Base-by-base conservation (phyloP, 345 rosid genomes). In the Cardamine chenopodiifolia region DNA sequence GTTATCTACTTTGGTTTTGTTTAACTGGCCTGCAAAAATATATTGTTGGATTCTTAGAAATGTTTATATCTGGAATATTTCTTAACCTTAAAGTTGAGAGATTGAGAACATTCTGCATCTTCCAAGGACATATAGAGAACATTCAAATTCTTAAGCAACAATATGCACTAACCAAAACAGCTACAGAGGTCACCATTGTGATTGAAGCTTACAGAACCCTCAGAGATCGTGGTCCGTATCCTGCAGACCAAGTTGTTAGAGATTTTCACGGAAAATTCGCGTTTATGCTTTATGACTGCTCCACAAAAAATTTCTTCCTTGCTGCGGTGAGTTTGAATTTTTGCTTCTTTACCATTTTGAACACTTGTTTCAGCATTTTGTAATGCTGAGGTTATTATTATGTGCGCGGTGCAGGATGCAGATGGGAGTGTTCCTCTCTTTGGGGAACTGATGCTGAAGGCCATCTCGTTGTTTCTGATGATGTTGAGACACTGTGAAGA, bases 151-250 rank as follows among this genome's bases (percentile, higher is more conserved):
- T 92, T 50, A 96, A 89, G 84, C 99, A 96, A 74, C 99, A 90
- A 68, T 96, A 96, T 79, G 99, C 97, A 62, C 78, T 96, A 23
- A 88, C 72, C 78, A 96, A 92, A 82, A 78, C 95, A 8, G 92
- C 97, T 29, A 92, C 92, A 15, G 99, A 92, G 82, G 99, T 84
- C 71, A 88, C 87, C 47, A 86, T 96, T 56, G 78, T 96, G 64
- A 86, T 92, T 17, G 99, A 96, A 82, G 96, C 99, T 17, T 96
- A 86, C 64, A 84, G 97, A 80, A 86, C 97, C 35, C 96, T 92
- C 23, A 86, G 98, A 70, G 99, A 96, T 66, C 89, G 99, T 57
- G 96, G 99, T 68, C 98, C 98, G 18, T 96, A 96, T 67, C 90
- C 98, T 58, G 90, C 91, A 1, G 97, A 90, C 73, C 99, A 90